phyloP scores from a whole-genome alignment of 78 protist genomes.

The Pelomyxa schiedti region DNA sequence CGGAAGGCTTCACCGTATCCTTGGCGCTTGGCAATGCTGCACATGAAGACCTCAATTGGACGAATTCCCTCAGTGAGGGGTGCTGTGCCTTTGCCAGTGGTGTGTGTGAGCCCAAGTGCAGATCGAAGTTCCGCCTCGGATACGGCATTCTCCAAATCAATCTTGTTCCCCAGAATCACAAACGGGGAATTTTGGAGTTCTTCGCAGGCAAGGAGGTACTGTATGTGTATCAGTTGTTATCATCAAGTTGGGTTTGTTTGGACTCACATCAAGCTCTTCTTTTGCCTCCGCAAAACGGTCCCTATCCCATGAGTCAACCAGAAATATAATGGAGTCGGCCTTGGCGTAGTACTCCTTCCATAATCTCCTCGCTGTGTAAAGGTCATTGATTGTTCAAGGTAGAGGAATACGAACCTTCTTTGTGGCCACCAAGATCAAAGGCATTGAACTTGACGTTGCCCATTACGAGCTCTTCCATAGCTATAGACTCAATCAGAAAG shows the following conservation, averaged over 20 bases:
- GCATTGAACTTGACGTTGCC: not conserved
- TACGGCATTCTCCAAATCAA: not conserved
- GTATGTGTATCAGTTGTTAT: too few species aligned
- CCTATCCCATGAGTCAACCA: not conserved
- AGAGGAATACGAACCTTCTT: not conserved
- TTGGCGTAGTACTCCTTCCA: not conserved
- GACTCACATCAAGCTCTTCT: not conserved
- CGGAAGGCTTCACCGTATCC: constrained; percentile 87
- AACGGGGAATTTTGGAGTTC: constrained; percentile 84
- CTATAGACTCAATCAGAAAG: too few species aligned
- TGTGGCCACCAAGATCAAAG: not conserved
- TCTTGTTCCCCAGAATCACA: not conserved
- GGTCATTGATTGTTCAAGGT: not conserved
- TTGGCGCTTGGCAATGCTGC: constrained; percentile 70
- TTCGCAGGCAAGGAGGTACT: constrained; percentile 58
- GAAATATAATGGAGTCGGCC: not conserved
- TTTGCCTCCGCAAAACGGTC: not conserved
- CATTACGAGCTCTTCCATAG: not conserved
- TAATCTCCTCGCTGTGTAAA: not conserved
- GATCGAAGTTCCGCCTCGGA: not conserved
- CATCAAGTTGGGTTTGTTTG: not conserved
- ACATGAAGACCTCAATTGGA: constrained; percentile 98
- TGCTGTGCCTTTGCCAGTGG: constrained; percentile 30
- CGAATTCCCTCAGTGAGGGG: constrained; percentile 50
- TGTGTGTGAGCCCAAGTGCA: not conserved